Evolutionary conservation across 345 rosid species (phyloP).

Genomic region (Salix brachista): DNA sequence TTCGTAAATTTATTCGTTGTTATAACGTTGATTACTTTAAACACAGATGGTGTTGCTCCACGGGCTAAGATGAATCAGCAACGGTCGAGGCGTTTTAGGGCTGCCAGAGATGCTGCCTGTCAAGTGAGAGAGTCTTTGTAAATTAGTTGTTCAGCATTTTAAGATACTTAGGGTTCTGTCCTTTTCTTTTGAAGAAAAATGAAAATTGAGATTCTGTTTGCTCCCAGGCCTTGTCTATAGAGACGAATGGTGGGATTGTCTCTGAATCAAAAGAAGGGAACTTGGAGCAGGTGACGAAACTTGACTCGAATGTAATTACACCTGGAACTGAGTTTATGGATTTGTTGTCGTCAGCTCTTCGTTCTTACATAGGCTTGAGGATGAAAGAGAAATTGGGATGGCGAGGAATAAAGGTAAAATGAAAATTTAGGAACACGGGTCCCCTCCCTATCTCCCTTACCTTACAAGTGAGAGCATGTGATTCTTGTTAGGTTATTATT

Average conservation of each 20-base stretch:
- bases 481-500: conserved; percentile 27
- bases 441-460: neutral
- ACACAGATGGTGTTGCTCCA: conserved; percentile 34
- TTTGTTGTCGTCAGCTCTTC: conserved; percentile 29
- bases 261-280: neutral
- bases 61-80: conserved; percentile 41
- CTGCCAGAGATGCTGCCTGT: conserved; percentile 31
- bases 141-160: neutral
- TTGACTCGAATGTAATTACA: conserved; percentile 37
- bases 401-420: conserved; percentile 27
- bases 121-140: conserved; percentile 1
- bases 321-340: conserved; percentile 43
- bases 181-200: neutral
- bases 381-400: conserved; percentile 29
- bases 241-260: neutral
- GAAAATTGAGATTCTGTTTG: neutral
- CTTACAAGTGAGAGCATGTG: neutral
- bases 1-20: neutral
- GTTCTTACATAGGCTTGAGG: conserved; percentile 26
- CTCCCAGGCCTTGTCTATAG: neutral
- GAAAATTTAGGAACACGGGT: neutral
- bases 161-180: no score
- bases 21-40: neutral
- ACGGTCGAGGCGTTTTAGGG: conserved; percentile 28
- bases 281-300: neutral